Evolutionary conservation across 2,329 filamentous ascomycete genomes (phyloP).

Genomic region (Remersonia thermophila): DNA sequence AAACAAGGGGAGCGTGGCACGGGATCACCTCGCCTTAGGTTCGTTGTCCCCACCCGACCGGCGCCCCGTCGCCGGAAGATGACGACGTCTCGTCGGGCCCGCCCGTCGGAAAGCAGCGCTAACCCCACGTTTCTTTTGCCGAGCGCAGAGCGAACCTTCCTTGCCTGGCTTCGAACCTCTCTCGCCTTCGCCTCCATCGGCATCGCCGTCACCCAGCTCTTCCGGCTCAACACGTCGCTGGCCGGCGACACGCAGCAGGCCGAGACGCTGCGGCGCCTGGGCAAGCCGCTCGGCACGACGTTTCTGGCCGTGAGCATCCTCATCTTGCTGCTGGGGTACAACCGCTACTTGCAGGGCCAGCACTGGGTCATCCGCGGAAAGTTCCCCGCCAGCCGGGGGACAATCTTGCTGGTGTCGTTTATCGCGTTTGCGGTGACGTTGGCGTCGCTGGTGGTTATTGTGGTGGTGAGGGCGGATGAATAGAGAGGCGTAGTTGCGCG

Average conservation of each 20-base stretch:
- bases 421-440: conserved; percentile 54
- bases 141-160: conserved; percentile 61
- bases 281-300: conserved; percentile 62
- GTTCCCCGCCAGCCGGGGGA: conserved; percentile 66
- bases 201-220: conserved; percentile 73
- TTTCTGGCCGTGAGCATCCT: conserved; percentile 67
- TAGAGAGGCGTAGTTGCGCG: neutral
- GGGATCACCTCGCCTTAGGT: conserved; percentile 74
- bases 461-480: conserved; percentile 34
- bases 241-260: conserved; percentile 22
- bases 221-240: conserved; percentile 64
- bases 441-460: conserved; percentile 45
- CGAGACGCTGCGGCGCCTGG: conserved; percentile 46
- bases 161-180: conserved; percentile 74
- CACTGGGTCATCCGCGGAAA: conserved; percentile 70
- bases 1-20: conserved; percentile 73
- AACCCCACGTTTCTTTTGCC: conserved; percentile 2
- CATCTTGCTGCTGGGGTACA: conserved; percentile 63
- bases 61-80: neutral
- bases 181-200: conserved; percentile 73
- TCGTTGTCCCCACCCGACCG: conserved; percentile 12
- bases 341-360: conserved; percentile 66
- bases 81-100: too few species aligned
- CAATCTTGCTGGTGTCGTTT: conserved; percentile 55
- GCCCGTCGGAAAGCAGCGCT: neutral